These are phyloP conservation scores for Sclerotinia trifoliorum DNA, from an alignment of 2,329 filamentous ascomycete genomes.

Conservation along the genomic window DNA sequence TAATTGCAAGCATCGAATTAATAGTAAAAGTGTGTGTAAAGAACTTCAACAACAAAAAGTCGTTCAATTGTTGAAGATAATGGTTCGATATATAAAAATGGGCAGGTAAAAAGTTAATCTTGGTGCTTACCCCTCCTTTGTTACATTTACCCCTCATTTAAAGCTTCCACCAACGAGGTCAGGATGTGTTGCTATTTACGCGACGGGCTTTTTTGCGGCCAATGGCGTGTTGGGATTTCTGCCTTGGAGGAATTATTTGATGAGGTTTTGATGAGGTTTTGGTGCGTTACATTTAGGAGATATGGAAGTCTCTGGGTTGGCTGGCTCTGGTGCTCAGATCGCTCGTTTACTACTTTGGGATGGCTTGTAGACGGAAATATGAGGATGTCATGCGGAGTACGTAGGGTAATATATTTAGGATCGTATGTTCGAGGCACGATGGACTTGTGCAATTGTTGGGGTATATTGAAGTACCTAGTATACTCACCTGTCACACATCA, in stretches of 20 bases:
- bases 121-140: constrained; percentile 17
- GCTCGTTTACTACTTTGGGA: neutral
- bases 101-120: too few species aligned
- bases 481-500: neutral
- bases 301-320: neutral
- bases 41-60: neutral
- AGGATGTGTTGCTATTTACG: neutral
- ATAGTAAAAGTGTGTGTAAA: neutral
- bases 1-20: too few species aligned
- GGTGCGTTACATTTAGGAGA: neutral
- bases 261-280: too few species aligned
- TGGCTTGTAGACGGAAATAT: neutral
- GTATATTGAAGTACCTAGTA: too few species aligned
- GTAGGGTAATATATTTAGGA: too few species aligned
- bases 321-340: neutral
- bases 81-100: constrained; percentile 8
- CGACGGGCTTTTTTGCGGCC: neutral
- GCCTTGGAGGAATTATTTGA: neutral
- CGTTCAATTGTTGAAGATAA: neutral
- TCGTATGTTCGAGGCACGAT: too few species aligned
- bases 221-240: neutral
- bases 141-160: constrained; percentile 19
- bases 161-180: neutral
- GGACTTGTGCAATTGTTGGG: too few species aligned
- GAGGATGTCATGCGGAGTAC: too few species aligned